Evolutionary conservation across 2,329 filamentous ascomycete species (phyloP).

Genomic region (Talaromyces verruculosus): DNA sequence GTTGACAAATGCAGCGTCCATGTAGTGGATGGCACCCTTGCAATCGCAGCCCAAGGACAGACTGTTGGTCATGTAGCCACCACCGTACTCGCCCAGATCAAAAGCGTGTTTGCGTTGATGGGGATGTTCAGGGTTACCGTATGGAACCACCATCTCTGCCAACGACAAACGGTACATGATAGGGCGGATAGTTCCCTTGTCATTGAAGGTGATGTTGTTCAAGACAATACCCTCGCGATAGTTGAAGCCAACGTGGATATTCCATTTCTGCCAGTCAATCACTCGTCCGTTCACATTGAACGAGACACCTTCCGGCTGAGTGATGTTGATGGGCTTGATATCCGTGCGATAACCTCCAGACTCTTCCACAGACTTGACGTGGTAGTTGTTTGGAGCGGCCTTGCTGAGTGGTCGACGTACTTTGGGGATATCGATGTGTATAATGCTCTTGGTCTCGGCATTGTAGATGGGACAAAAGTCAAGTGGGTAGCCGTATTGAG

Average conservation of each 20-base stretch:
- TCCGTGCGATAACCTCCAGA: slow-evolving; percentile 71
- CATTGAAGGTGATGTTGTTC: slow-evolving; percentile 86
- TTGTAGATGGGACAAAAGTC: slow-evolving; percentile 95
- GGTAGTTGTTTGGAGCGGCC: slow-evolving; percentile 74
- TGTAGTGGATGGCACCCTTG: slow-evolving; percentile 87
- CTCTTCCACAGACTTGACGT: slow-evolving; percentile 66
- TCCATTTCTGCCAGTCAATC: slow-evolving; percentile 91
- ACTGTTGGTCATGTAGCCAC: slow-evolving; percentile 52
- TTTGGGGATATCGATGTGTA: slow-evolving; percentile 80
- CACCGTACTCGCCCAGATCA: slow-evolving; percentile 50
- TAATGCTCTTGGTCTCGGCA: slow-evolving; percentile 71
- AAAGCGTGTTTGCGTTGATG: slow-evolving; percentile 52
- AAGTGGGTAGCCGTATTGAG: slow-evolving; percentile 85
- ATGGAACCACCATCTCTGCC: slow-evolving; percentile 92
- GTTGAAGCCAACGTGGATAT: slow-evolving; percentile 90
- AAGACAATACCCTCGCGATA: slow-evolving; percentile 89
- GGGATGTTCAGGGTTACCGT: slow-evolving; percentile 51
- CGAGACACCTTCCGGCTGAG: slow-evolving; percentile 83
- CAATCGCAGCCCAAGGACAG: slow-evolving; percentile 57
- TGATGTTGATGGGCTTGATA: slow-evolving; percentile 83
- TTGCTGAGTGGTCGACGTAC: slow-evolving; percentile 73
- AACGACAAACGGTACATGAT: slow-evolving; percentile 88
- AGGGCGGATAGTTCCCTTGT: slow-evolving; percentile 72
- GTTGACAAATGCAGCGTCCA: slow-evolving; percentile 83
- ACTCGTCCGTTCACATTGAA: slow-evolving; percentile 74